Evolutionary conservation across 129 eudicot genomes (phyloP), one percentile per base, ranked within the genome.

Genomic region (Sambucus nigra): DNA sequence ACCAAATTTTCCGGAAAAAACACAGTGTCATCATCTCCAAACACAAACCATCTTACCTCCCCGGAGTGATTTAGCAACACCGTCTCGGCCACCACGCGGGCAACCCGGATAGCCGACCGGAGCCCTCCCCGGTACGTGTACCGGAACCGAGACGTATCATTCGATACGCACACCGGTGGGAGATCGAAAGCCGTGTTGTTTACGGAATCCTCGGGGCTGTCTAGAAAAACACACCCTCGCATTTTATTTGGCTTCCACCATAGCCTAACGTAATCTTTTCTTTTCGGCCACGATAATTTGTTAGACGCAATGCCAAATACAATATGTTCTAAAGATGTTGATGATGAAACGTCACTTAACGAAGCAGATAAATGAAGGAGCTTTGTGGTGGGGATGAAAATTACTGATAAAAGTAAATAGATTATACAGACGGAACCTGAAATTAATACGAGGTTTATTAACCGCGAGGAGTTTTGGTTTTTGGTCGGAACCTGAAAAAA

Each of bases 1-100:
- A 57, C 92, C 44, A 88, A 38, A 73, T 88, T 88, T 0, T 88
- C 93, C 0, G 88, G 68, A 31, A 89, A 81, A 62, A 89, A 89
- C 28, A 81, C 55, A 1, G 95, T 89, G 27, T 85, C 93, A 27
- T 80, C 95, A 42, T 89, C 93, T 22, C 95, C 97, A 21, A 88
- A 88, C 58, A 83, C 97, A 12, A 73, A 87, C 96, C 96, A 87
- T 76, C 83, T 73, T 47, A 83, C 94, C 42, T 77, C 57, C 42
- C n/a, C n/a, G 0, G 89, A n/a, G 64, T 83, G 75, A 53, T 83
- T 83, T 20, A 83, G 66, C 4, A 78, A 73, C 15, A 87, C 89
- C 7, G 82, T 87, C 57, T 87, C 96, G 0, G 69, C 52, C 9
- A 87, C 89, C 1, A 80, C 85, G 0, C 96, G 79, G 4, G 96